Conservation (phyloP, 2,329 filamentous ascomycete species). For the Aspergillus carbonarius region DNA sequence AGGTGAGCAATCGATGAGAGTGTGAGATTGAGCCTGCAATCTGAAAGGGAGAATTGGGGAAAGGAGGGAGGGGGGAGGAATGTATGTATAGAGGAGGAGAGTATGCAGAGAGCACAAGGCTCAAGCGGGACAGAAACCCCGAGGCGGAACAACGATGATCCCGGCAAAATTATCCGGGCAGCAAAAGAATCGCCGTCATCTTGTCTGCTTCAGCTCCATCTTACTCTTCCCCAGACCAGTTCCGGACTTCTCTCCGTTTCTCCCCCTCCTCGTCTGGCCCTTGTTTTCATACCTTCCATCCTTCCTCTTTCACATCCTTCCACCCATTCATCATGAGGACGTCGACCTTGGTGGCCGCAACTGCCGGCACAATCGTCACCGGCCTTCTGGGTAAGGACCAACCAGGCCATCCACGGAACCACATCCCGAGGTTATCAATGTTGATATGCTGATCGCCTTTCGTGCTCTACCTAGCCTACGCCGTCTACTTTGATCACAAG, state of each 20-base stretch:
- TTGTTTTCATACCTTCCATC: slow-evolving; percentile 1
- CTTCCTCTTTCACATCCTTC: slow-evolving; percentile 4
- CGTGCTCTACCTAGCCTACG: slow-evolving; percentile 52
- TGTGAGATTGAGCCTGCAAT: slow-evolving; percentile 9
- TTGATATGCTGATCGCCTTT: slow-evolving; percentile 15
- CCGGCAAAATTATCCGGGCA: slow-evolving; percentile 33
- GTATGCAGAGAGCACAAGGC: slow-evolving; percentile 2
- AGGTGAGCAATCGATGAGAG: slow-evolving; percentile 1
- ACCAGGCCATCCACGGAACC: neutral
- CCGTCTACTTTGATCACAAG: slow-evolving; percentile 66
- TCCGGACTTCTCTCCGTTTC: neutral
- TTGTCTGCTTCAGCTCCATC: neutral
- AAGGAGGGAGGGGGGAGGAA: neutral
- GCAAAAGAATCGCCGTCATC: slow-evolving; percentile 8
- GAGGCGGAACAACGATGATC: slow-evolving; percentile 40
- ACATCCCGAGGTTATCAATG: neutral
- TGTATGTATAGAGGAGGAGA: neutral
- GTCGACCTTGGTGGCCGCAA: slow-evolving; percentile 58
- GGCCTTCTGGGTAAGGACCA: slow-evolving; percentile 52
- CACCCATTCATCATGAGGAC: slow-evolving; percentile 49
- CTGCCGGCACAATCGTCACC: slow-evolving; percentile 58
- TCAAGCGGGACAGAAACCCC: slow-evolving; percentile 33
- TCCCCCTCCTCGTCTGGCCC: neutral
- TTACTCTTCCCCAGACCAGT: too few species aligned
- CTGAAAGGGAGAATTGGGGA: neutral